These are phyloP conservation scores for Cryptosporidium ubiquitum DNA, from an alignment of 169 alveolate genomes.

Conservation along the genomic window DNA sequence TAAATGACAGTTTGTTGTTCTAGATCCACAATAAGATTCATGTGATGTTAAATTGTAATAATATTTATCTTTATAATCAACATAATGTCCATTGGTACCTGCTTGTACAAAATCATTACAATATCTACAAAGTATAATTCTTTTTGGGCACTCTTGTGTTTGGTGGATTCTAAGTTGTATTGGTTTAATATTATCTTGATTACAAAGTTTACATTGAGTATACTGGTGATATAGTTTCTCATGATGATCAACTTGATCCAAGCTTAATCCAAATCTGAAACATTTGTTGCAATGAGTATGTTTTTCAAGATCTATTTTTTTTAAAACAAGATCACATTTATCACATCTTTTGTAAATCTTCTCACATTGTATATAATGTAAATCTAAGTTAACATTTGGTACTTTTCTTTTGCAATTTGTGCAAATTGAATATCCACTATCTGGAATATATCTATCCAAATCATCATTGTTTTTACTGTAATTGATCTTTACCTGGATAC, in stretches of 20 bases:
- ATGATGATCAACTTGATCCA: constrained; percentile 6
- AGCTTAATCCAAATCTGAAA: constrained; percentile 8
- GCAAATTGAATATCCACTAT: not conserved
- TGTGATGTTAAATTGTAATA: constrained; percentile 75
- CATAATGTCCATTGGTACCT: constrained; percentile 60
- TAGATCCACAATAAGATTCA: constrained; percentile 77
- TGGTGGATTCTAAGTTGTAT: constrained; percentile 47
- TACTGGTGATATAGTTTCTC: constrained; percentile 30
- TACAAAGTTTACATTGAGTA: constrained; percentile 39
- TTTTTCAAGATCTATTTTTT: constrained; percentile 18
- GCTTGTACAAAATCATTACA: constrained; percentile 75
- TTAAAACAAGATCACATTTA: constrained; percentile 25
- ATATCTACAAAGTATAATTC: constrained; percentile 75
- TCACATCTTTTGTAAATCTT: constrained; percentile 13
- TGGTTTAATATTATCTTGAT: constrained; percentile 8
- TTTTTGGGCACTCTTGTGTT: constrained; percentile 66
- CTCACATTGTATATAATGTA: constrained; percentile 40
- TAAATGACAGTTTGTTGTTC: constrained; percentile 71
- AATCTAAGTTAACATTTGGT: not conserved
- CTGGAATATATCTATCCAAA: not conserved
- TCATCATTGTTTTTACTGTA: not conserved
- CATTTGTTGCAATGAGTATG: constrained; percentile 56
- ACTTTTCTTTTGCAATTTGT: constrained; percentile 31
- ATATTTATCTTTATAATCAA: constrained; percentile 63
- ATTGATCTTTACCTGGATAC: not conserved